Conservation (phyloP, 1,284 basidiomycete species). For the Sphagnurus paluster region DNA sequence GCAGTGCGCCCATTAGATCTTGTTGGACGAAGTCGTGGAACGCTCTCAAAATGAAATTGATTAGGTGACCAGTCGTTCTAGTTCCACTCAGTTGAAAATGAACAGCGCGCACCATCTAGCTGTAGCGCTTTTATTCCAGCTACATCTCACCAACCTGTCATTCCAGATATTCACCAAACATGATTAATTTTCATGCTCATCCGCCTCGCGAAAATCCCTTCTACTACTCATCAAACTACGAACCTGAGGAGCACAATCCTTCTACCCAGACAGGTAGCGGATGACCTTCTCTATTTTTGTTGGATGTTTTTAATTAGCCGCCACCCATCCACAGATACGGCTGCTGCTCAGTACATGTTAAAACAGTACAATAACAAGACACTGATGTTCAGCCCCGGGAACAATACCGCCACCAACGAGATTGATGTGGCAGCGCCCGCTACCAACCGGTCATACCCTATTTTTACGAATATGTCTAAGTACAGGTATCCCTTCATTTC, state of each 20-base stretch:
- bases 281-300: slow-evolving; percentile 45
- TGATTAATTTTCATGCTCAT: slow-evolving; percentile 46
- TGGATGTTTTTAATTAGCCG: slow-evolving; percentile 43
- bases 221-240: slow-evolving; percentile 28
- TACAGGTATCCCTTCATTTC: slow-evolving; percentile 30
- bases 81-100: too few relatives aligned
- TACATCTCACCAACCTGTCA: slow-evolving; percentile 45
- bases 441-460: too few relatives aligned
- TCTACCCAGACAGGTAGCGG: slow-evolving; percentile 44
- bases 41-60: too few relatives aligned
- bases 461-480: slow-evolving; percentile 43
- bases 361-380: too few relatives aligned
- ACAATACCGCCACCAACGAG: too few relatives aligned
- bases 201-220: slow-evolving; percentile 39
- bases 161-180: slow-evolving; percentile 44
- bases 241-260: slow-evolving; percentile 21
- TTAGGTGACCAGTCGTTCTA: too few relatives aligned
- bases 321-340: slow-evolving; percentile 29
- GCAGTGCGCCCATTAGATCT: too few relatives aligned
- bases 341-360: slow-evolving; percentile 32
- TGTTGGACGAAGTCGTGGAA: too few relatives aligned
- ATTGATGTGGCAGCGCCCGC: too few relatives aligned
- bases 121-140: slow-evolving; percentile 54
- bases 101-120: slow-evolving; percentile 41
- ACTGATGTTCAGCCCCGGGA: too few relatives aligned